Evolutionary conservation across 2,329 filamentous ascomycete genomes (phyloP).

Genomic region (Tolypocladium endophyticum): DNA sequence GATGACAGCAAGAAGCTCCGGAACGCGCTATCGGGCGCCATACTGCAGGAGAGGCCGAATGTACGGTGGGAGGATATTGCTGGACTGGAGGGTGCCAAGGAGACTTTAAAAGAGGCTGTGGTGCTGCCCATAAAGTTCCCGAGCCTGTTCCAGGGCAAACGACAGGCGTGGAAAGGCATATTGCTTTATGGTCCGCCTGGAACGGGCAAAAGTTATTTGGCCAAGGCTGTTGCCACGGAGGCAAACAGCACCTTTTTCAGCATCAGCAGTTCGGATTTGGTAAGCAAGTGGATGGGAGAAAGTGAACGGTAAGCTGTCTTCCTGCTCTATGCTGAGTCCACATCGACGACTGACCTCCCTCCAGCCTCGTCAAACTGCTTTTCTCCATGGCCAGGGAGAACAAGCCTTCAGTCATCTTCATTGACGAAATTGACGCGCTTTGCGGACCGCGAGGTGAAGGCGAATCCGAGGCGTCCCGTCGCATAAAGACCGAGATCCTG

Average conservation of each 20-base stretch:
- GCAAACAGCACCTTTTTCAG: conserved; percentile 99
- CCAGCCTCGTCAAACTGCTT: conserved; percentile 83
- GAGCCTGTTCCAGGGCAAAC: conserved; percentile 88
- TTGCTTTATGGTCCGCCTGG: conserved; percentile 91
- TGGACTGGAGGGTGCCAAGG: conserved; percentile 86
- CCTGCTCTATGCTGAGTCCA: too few species aligned
- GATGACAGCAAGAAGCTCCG: conserved; percentile 93
- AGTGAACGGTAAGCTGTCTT: conserved; percentile 64
- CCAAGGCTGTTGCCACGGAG: conserved; percentile 95
- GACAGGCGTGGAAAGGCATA: conserved; percentile 98
- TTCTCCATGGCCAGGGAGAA: conserved; percentile 98
- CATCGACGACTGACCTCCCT: conserved; percentile 9
- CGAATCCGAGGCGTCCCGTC: conserved; percentile 91
- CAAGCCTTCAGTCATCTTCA: conserved; percentile 96
- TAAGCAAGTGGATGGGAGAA: conserved; percentile 99
- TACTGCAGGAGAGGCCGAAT: conserved; percentile 90
- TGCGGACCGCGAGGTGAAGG: conserved; percentile 89
- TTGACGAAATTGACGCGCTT: conserved; percentile 94
- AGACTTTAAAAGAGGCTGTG: conserved; percentile 94
- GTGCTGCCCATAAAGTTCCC: conserved; percentile 98
- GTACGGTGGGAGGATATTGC: conserved; percentile 98
- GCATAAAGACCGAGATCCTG: conserved; percentile 96
- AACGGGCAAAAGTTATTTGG: conserved; percentile 94
- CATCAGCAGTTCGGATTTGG: conserved; percentile 91
- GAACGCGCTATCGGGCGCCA: conserved; percentile 81